Percentiles rank a stretch among this genome's conserved stretches.
Conservation (phyloP, 2,329 filamentous ascomycete genomes). For the Colletotrichum magnum region DNA sequence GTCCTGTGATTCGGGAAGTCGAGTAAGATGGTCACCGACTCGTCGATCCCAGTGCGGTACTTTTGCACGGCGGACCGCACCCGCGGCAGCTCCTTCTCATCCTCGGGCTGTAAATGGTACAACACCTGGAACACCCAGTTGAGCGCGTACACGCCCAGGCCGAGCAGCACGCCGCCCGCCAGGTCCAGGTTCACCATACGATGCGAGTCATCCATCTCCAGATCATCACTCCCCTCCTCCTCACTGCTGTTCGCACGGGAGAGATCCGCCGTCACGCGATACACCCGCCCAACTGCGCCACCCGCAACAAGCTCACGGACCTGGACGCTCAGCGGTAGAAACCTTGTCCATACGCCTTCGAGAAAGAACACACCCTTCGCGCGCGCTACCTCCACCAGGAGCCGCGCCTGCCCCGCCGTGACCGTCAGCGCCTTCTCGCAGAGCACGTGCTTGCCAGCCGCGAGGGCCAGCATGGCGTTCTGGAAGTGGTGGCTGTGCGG, state of each 20-base stretch:
- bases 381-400: conserved; percentile 79
- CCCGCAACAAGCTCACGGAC: conserved; percentile 74
- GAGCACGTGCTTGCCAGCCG: conserved; percentile 87
- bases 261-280: conserved; percentile 70
- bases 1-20: conserved; percentile 78
- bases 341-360: conserved; percentile 92
- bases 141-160: conserved; percentile 88
- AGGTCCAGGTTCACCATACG: conserved; percentile 87
- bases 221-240: conserved; percentile 65
- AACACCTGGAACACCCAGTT: conserved; percentile 93
- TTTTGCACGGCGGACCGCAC: conserved; percentile 79
- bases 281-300: conserved; percentile 71
- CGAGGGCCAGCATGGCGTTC: conserved; percentile 84
- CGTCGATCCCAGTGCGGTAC: conserved; percentile 82
- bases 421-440: conserved; percentile 94
- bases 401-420: conserved; percentile 81
- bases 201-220: conserved; percentile 72
- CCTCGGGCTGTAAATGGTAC: conserved; percentile 82
- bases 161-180: conserved; percentile 85
- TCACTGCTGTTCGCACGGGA: conserved; percentile 72
- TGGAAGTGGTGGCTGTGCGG: conserved; percentile 95
- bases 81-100: conserved; percentile 76
- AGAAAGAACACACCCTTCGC: conserved; percentile 82
- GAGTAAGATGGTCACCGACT: conserved; percentile 81
- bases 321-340: conserved; percentile 86